Base-by-base conservation (phyloP, 768 basidiomycete genomes). In the Lactifluus volemus region DNA sequence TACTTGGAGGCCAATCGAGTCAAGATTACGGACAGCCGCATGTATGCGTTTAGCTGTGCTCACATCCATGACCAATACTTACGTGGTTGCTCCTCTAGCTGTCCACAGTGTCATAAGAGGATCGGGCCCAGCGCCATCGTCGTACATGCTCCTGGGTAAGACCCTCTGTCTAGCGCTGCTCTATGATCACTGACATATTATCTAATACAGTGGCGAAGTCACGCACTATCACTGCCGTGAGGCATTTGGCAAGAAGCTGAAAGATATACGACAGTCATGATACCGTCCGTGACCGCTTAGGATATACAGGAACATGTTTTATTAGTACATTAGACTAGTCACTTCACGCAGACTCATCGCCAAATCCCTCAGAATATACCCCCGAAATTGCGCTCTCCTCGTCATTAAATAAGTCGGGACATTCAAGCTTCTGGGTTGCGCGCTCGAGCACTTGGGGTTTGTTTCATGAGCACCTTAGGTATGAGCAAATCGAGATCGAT, bases 151-250 rank as follows among this genome's bases (percentile, higher is more conserved):
- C 65, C 63, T 7, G 36, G 65, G 65, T 64, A 32, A 57, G 65
- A 50, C 47, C 14, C 48, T 53, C 9, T 51, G 39, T 53, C 29
- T 34, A 14, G 10, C 30, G 6, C 21, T 11, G 6, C 19, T 45
- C n/a, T 4, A n/a, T 12, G 7, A 14, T 44, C 49, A 9, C 41
- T 55, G 39, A 52, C 32, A 17, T 30, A n/a, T 38, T 38, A 15
- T 49, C 21, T 12, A 14, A 10, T 51, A 38, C 67, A 97, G 94
- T 52, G 95, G 95, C 9, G 92, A 96, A 73, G 95, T 97, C 2
- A 98, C 94, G 0, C 96, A 98, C 73, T 94, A 95, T 71, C 90
- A 96, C 63, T 98, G 95, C 70, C 86, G 93, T 30, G 95, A 97
- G 70, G 79, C 80, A 0, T 97, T 93, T 69, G 76, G 89, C 10